phyloP scores from a whole-genome alignment of 2,329 filamentous ascomycete species.

The Thermothelomyces thermophilus region DNA sequence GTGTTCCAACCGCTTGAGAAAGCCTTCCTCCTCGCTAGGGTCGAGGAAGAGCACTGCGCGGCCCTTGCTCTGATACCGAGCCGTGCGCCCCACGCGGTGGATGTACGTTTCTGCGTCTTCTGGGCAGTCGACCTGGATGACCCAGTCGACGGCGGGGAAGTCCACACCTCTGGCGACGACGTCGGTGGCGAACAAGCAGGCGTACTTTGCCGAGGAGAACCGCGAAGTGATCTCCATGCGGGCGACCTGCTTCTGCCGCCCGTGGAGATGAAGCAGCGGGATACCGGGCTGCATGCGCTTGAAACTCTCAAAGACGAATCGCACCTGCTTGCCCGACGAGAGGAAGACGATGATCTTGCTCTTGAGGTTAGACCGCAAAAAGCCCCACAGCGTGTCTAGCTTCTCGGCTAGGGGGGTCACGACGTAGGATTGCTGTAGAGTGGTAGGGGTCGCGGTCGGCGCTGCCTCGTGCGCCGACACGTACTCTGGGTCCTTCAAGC shows the following conservation, averaged over 20 bases:
- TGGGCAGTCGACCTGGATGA: constrained; percentile 95
- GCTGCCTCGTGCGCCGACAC: constrained; percentile 87
- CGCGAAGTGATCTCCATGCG: constrained; percentile 80
- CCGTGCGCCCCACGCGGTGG: constrained; percentile 88
- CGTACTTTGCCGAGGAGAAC: constrained; percentile 73
- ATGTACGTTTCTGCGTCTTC: constrained; percentile 98
- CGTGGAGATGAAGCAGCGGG: constrained; percentile 84
- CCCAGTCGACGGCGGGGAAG: constrained; percentile 96
- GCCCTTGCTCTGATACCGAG: constrained; percentile 84
- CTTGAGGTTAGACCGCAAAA: constrained; percentile 85
- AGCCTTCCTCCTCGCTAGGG: constrained; percentile 86
- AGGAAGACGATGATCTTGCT: constrained; percentile 93
- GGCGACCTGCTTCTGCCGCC: constrained; percentile 85
- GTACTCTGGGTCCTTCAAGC: constrained; percentile 86
- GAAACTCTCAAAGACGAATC: constrained; percentile 91
- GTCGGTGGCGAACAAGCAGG: constrained; percentile 91
- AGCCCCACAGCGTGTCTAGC: constrained; percentile 85
- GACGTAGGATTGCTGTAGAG: constrained; percentile 86
- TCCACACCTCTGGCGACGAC: constrained; percentile 91
- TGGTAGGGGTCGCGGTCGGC: constrained; percentile 69
- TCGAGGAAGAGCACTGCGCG: constrained; percentile 86
- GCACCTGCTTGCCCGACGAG: constrained; percentile 91
- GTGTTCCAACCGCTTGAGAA: constrained; percentile 74
- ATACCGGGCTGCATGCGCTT: constrained; percentile 92
- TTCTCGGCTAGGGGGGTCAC: constrained; percentile 81